Percentiles rank a stretch among this genome's conserved stretches.
These are phyloP conservation scores for Lactifluus volemus DNA, from an alignment of 768 basidiomycete genomes.

Conservation along the genomic window DNA sequence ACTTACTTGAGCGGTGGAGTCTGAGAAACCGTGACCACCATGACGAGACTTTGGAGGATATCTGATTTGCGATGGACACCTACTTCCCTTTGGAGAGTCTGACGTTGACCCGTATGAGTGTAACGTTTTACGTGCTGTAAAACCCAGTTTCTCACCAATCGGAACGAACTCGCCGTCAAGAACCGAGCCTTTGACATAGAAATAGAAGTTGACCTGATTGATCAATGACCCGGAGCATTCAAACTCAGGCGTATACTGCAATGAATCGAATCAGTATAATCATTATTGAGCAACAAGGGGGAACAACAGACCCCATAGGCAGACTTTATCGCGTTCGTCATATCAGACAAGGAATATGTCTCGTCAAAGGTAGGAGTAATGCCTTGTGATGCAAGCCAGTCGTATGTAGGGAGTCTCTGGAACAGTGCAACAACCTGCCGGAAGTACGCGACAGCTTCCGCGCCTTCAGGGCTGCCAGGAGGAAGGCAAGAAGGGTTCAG, in stretches of 20 bases:
- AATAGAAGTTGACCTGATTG: slow-evolving; percentile 50
- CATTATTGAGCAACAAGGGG: background rate
- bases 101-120: background rate
- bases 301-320: slow-evolving; percentile 40
- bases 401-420: slow-evolving; percentile 64
- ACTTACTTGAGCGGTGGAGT: background rate
- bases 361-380: slow-evolving; percentile 55
- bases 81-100: slow-evolving; percentile 44
- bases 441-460: slow-evolving; percentile 68
- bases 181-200: slow-evolving; percentile 54
- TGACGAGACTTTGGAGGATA: slow-evolving; percentile 48
- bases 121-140: background rate
- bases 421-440: slow-evolving; percentile 50
- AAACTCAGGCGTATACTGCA: slow-evolving; percentile 36
- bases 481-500: slow-evolving; percentile 51
- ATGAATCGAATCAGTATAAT: background rate
- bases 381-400: slow-evolving; percentile 60
- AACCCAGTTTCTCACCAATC: slow-evolving; percentile 36
- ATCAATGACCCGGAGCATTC: slow-evolving; percentile 35
- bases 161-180: slow-evolving; percentile 56
- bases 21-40: background rate
- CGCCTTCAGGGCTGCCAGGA: slow-evolving; percentile 45
- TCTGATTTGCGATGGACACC: slow-evolving; percentile 47
- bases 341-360: slow-evolving; percentile 48
- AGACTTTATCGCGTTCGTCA: slow-evolving; percentile 46